Base-by-base conservation (phyloP, 352 stramenopile species). In the Phytophthora sansomeana region DNA sequence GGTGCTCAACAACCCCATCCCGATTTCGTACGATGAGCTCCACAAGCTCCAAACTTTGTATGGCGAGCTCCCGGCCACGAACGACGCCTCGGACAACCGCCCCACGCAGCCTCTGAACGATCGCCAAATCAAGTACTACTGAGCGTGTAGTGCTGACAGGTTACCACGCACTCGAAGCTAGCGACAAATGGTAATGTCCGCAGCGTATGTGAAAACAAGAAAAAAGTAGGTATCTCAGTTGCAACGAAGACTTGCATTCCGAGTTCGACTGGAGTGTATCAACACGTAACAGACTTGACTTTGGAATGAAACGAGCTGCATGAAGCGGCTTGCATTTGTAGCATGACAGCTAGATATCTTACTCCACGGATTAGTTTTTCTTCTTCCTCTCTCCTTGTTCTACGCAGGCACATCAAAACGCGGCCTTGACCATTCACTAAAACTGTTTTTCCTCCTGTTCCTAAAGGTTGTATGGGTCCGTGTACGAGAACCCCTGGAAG, bases 401-500 rank as follows among this genome's bases (percentile, higher is more conserved):
- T 70, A 74, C 69, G 35, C 54, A 61, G 52, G 64, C 58, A 72
- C 63, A 73, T 61, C 50, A 63, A 69, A 68, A 53, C 47, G 54
- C 24, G 38, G 47, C 28, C 44, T 59, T 50, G 32, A 21, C 50
- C 47, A 55, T 67, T 53, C 48, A 65, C 62, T 62, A 66, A 56
- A 38, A 21, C 48, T 49, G 17, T 21, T 29, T 60, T 11, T 44
- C 26, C 16, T 16, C 42, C 55, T 63, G 6, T 17, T 41, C 43
- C 63, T 61, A 89, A 63, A 90, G 58, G 30, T 86, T 85, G 60
- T 81, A 83, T 42, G 85, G 83, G 42, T 93, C 85, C 8, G 81
- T 80, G 74, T 94, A 94, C 54, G 83, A 91, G 56, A 94, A 94
- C 21, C 81, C 81, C 51, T 88, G 69, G 54, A 94, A 94, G 50